Conservation (phyloP, 1,284 basidiomycete species). For the Leccinum griseonigrum region DNA sequence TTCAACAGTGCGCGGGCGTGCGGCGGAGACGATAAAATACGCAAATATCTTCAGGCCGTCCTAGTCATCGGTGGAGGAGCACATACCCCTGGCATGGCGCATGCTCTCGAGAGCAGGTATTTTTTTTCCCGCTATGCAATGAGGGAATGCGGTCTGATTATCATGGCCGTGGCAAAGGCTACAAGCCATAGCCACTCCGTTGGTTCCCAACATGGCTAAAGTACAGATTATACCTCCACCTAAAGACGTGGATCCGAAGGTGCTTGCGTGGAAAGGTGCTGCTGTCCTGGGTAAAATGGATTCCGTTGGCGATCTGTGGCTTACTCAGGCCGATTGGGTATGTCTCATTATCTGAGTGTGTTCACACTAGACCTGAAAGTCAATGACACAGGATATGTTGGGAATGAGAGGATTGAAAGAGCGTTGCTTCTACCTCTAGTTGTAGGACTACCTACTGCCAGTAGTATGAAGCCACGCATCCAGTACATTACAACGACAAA, state of each 20-base stretch:
- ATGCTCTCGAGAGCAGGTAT: conserved; percentile 78
- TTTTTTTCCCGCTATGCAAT: conserved; percentile 1
- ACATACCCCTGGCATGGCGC: conserved; percentile 70
- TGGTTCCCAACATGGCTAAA: conserved; percentile 78
- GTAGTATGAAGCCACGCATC: conserved; percentile 1
- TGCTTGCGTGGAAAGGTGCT: conserved; percentile 94
- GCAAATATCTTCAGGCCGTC: conserved; percentile 86
- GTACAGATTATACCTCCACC: conserved; percentile 90
- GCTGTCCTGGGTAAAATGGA: conserved; percentile 95
- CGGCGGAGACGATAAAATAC: conserved; percentile 86
- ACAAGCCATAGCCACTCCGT: conserved; percentile 81
- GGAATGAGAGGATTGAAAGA: conserved; percentile 80
- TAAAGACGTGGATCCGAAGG: conserved; percentile 87
- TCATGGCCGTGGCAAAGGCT: conserved; percentile 40
- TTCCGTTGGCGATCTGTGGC: conserved; percentile 85
- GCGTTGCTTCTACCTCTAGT: conserved; percentile 68
- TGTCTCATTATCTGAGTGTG: conserved; percentile 22
- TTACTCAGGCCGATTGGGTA: conserved; percentile 87
- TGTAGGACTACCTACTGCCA: conserved; percentile 6
- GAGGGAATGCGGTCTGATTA: conserved; percentile 9
- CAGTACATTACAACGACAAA: conserved; percentile 18
- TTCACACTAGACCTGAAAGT: conserved; percentile 8
- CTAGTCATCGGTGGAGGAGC: conserved; percentile 86
- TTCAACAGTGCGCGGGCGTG: conserved; percentile 87
- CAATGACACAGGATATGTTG: conserved; percentile 55